These are phyloP conservation scores for Beauveria sp. DNA, from an alignment of 2,329 filamentous ascomycete genomes.

Conservation along the genomic window DNA sequence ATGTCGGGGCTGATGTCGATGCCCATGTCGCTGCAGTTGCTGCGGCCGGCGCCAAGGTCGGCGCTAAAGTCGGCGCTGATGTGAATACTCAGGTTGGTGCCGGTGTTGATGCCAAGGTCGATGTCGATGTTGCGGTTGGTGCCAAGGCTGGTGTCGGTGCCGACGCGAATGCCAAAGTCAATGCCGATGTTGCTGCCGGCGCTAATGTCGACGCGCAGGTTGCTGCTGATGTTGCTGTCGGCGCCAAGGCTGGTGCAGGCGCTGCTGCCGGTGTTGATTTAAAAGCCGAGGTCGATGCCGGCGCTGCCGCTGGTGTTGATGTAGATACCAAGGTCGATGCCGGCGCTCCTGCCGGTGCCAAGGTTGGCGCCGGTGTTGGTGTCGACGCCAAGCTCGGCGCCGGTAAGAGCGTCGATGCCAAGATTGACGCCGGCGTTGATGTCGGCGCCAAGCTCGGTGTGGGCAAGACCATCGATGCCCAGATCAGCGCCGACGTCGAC, in stretches of 20 bases:
- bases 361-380: neutral
- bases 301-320: neutral
- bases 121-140: neutral
- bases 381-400: neutral
- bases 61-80: slow-evolving; percentile 20
- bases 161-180: neutral
- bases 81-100: slow-evolving; percentile 15
- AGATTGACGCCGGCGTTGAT: neutral
- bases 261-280: neutral
- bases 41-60: slow-evolving; percentile 10
- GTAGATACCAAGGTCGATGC: slow-evolving; percentile 5
- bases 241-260: neutral
- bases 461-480: neutral
- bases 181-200: neutral
- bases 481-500: neutral
- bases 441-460: neutral
- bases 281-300: slow-evolving; percentile 7
- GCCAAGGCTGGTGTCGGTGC: neutral
- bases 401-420: neutral
- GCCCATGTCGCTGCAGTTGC: slow-evolving; percentile 14
- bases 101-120: neutral
- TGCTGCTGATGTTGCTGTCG: neutral
- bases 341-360: neutral
- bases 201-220: neutral
- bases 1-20: slow-evolving; percentile 7